Conservation (phyloP, 1,139 yeast species). For the Diutina rugosa region DNA sequence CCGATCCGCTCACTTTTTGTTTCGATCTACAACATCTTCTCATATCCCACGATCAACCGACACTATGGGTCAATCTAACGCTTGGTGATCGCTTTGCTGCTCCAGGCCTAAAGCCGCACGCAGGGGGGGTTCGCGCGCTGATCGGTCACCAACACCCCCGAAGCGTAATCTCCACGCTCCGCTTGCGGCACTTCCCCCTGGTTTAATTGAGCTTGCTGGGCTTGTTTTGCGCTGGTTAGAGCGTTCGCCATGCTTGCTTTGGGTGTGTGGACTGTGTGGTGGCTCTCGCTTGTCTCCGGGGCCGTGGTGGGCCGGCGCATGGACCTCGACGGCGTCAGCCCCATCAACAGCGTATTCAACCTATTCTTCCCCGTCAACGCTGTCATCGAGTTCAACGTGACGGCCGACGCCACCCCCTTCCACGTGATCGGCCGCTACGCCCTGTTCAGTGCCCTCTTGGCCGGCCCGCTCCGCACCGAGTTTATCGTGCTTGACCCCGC, state of each 20-base stretch:
- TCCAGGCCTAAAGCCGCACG: neutral
- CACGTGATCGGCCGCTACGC: slow-evolving; percentile 23
- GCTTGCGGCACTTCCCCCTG: too few relatives aligned
- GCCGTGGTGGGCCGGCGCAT: neutral
- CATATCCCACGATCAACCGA: too few relatives aligned
- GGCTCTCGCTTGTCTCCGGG: neutral
- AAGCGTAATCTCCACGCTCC: neutral
- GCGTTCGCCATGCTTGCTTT: neutral
- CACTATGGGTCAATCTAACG: too few relatives aligned
- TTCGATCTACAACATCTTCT: too few relatives aligned
- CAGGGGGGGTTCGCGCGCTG: neutral
- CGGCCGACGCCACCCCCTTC: neutral
- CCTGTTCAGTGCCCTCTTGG: slow-evolving; percentile 25
- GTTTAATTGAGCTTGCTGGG: too few relatives aligned
- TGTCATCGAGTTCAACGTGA: neutral
- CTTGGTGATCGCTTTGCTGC: too few relatives aligned
- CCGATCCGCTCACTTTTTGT: too few relatives aligned
- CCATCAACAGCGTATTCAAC: neutral
- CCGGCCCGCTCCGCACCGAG: neutral
- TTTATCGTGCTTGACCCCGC: neutral
- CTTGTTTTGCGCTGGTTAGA: too few relatives aligned
- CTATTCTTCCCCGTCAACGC: neutral
- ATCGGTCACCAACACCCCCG: neutral
- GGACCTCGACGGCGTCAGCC: neutral
- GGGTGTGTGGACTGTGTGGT: neutral